Evolutionary conservation across 164 flowering plant species (phyloP).

Genomic region (Echeveria elegans): DNA sequence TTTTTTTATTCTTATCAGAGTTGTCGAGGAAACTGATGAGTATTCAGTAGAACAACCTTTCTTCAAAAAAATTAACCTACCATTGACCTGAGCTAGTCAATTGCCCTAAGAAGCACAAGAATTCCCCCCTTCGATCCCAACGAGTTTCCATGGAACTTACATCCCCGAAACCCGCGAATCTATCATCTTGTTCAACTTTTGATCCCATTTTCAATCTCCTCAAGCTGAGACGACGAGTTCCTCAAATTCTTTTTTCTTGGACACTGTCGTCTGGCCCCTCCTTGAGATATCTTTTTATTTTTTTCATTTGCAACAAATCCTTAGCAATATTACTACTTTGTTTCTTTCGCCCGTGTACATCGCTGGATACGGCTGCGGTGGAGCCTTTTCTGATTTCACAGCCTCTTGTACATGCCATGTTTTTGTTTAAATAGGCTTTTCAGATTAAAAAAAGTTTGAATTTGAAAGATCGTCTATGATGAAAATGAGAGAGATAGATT

Average conservation of each 20-base stretch:
- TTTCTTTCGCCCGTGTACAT: no score
- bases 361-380: slow-evolving; percentile 5
- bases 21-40: slow-evolving; percentile 21
- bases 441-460: neutral
- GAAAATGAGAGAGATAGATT: no score
- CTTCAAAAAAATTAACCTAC: slow-evolving; percentile 19
- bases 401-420: slow-evolving; percentile 7
- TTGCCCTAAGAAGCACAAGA: slow-evolving; percentile 31
- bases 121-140: slow-evolving; percentile 12
- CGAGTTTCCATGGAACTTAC: slow-evolving; percentile 17
- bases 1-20: slow-evolving; percentile 25
- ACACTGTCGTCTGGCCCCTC: no score
- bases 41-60: slow-evolving; percentile 19
- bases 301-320: no score
- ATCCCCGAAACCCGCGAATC: slow-evolving; percentile 48
- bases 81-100: slow-evolving; percentile 59
- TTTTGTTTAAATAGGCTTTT: no score
- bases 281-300: no score
- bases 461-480: neutral
- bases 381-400: neutral
- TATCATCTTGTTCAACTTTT: slow-evolving; percentile 52
- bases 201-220: slow-evolving; percentile 64
- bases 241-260: no score
- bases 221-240: slow-evolving; percentile 37
- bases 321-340: no score